Evolutionary conservation across 768 basidiomycete species (phyloP), one percentile per base, ranked within the genome.

Genomic region (Lactifluus piperatus): DNA sequence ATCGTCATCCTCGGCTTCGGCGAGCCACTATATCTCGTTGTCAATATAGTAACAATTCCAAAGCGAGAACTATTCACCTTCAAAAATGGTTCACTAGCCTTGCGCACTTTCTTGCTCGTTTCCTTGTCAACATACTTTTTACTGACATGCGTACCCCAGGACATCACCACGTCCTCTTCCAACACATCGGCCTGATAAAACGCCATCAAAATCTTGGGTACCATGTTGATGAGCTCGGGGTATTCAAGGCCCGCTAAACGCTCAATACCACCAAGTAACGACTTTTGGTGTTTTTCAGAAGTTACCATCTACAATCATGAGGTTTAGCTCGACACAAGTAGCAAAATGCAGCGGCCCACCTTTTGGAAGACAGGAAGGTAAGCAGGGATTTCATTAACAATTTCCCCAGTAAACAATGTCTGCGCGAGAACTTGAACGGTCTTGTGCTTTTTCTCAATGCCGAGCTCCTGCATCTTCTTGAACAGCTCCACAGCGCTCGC

Each of bases 61-160:
- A 56, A 22, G 29, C 29, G 4, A 26, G 37, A 18, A 41, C 8
- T 20, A 67, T 77, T 49, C 63, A 89, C 89, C 80, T 94, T 93
- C 69, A 98, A 75, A 78, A 98, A 97, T 0, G 94, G 93, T 71
- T 91, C 93, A 64, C 89, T 88, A 13, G 93, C 93, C 77, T 94
- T 95, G 66, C 94, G 80, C 52, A 99, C 94, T 74, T 84, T 94
- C 82, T 97, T 98, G 72, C 88, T 90, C 47, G 82, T 87, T 27
- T 97, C 94, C 74, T 88, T 93, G 73, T 95, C 91, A 46, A 94
- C 90, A 69, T 92, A 95, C 76, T 97, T 97, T 79, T 89, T 95
- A 74, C 87, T 91, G 69, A 94, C 91, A 66, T 95, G 94, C 4
- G 91, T 95, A 9, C 94, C 94, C 95, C 94, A 97, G 63, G 94